Conservation (phyloP, 176 grass and related monocot genomes). For the Aegilops sharonensis region DNA sequence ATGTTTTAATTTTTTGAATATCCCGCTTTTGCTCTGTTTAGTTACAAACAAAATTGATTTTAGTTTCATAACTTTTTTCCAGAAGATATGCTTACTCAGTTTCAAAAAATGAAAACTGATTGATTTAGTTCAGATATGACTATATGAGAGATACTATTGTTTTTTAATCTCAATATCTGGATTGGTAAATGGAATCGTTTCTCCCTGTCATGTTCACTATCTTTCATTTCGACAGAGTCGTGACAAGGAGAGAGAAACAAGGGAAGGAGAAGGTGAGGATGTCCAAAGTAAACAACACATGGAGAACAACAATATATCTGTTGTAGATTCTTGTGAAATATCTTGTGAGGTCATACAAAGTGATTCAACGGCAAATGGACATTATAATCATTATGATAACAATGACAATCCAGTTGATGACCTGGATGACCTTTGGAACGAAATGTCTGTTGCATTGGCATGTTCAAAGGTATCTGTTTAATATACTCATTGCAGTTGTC, state of each 20-base stretch:
- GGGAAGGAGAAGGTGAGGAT: neutral
- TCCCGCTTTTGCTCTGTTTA: neutral
- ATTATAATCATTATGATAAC: neutral
- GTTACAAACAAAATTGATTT: neutral
- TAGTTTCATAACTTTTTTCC: conserved; percentile 7
- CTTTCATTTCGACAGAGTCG: conserved; percentile 29
- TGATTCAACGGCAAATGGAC: neutral
- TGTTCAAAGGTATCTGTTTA: conserved; percentile 52
- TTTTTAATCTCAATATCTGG: neutral
- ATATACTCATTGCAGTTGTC: neutral
- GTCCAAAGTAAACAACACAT: neutral
- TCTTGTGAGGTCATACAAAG: conserved; percentile 32
- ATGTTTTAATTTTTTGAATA: neutral
- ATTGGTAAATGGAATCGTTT: neutral
- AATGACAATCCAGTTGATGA: conserved; percentile 24
- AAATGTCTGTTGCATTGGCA: conserved; percentile 72
- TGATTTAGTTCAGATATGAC: conserved; percentile 1
- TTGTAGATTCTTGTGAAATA: conserved; percentile 17
- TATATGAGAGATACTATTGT: neutral
- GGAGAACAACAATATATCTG: neutral
- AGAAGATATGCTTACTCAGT: conserved; percentile 17
- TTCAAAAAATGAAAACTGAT: neutral
- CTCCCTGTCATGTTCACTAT: neutral
- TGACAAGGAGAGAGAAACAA: neutral
- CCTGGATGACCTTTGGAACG: conserved; percentile 59